A percentile compares a stretch with the other conserved stretches of the same genome.
These are phyloP conservation scores for Pleurotus giganteus DNA, from an alignment of 768 basidiomycete genomes.

Conservation along the genomic window DNA sequence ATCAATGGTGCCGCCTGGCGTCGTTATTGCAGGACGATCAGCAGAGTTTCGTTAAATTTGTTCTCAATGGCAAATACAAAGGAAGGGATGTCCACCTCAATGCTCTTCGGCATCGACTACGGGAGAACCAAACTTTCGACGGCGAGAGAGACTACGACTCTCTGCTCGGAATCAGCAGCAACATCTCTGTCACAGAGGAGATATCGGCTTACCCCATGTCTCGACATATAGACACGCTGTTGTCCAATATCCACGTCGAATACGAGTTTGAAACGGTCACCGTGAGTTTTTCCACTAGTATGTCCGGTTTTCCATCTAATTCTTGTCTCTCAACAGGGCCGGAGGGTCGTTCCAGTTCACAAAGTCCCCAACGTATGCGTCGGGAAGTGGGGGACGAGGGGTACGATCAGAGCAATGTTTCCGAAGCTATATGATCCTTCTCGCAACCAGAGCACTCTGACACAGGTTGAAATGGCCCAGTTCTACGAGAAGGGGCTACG, in stretches of 20 bases:
- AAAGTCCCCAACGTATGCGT: conserved; percentile 3
- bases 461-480: background rate
- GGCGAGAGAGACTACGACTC: conserved; percentile 21
- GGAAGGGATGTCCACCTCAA: conserved; percentile 13
- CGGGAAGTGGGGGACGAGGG: conserved; percentile 5
- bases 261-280: conserved; percentile 7
- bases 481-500: conserved; percentile 15
- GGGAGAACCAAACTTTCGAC: background rate
- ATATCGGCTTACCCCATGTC: conserved; percentile 16
- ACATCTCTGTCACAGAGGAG: conserved; percentile 9
- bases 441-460: background rate
- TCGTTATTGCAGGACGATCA: background rate
- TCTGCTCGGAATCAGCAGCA: conserved; percentile 16
- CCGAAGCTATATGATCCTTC: background rate
- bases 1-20: too few species aligned
- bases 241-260: conserved; percentile 17
- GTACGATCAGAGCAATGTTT: background rate
- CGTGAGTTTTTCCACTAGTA: conserved; percentile 4
- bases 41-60: conserved; percentile 14
- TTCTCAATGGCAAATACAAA: conserved; percentile 14
- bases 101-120: conserved; percentile 12
- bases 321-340: background rate
- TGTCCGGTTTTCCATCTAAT: background rate
- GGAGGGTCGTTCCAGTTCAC: background rate
- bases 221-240: conserved; percentile 15